A percentile compares a stretch with the other conserved stretches of the same genome.
Evolutionary conservation across 2,329 filamentous ascomycete genomes (phyloP).

Genomic region (Xylariaceae sp.): DNA sequence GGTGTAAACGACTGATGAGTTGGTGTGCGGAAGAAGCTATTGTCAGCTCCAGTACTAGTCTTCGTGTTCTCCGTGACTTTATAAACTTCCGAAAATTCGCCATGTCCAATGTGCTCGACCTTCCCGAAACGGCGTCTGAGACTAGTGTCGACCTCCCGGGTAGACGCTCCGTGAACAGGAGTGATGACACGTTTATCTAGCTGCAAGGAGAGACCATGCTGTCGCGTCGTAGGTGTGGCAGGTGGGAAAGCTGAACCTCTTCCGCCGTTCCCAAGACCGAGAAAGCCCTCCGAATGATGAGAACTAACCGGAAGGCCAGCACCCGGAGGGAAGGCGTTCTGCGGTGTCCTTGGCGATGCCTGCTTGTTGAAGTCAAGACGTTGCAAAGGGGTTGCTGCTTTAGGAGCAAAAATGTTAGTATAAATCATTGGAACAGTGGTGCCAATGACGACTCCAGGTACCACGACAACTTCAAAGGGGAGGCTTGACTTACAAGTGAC

Average conservation of each 20-base stretch:
- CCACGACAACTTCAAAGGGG: conserved; percentile 25
- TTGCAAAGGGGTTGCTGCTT: conserved; percentile 58
- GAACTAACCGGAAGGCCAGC: conserved; percentile 81
- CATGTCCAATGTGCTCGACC: conserved; percentile 74
- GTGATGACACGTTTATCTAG: conserved; percentile 60
- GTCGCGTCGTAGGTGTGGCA: conserved; percentile 71
- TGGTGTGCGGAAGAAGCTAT: conserved; percentile 41
- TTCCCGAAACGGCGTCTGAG: conserved; percentile 73
- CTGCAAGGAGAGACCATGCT: conserved; percentile 53
- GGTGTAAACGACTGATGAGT: conserved; percentile 44
- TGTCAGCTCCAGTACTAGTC: conserved; percentile 39
- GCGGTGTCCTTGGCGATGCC: conserved; percentile 69
- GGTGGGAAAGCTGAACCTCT: conserved; percentile 52
- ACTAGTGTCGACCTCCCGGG: conserved; percentile 68
- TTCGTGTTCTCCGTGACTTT: conserved; percentile 53
- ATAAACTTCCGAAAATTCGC: conserved; percentile 92
- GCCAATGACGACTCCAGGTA: conserved; percentile 24
- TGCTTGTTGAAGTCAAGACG: conserved; percentile 46
- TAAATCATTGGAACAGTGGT: conserved; percentile 37
- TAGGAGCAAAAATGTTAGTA: conserved; percentile 48
- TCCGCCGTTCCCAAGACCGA: conserved; percentile 35
- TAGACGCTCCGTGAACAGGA: conserved; percentile 63
- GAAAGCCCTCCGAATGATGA: conserved; percentile 41
- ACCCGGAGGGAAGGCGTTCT: conserved; percentile 71
- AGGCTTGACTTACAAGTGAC: conserved; percentile 41